Base-by-base conservation (phyloP, 306 rosid genomes). In the Cucumis melo region DNA sequence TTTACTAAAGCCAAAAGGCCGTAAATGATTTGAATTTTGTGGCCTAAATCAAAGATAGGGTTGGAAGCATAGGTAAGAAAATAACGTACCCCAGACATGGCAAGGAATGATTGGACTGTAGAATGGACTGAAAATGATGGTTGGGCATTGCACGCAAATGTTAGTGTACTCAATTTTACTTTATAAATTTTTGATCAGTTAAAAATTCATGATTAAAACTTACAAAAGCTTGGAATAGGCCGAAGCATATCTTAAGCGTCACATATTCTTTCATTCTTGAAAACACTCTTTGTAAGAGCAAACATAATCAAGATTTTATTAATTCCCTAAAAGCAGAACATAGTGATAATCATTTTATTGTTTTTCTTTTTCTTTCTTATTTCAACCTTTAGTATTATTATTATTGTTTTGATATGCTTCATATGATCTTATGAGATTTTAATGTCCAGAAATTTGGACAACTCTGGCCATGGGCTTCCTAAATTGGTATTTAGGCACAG, bases 401-500 rank as follows among this genome's bases (percentile, higher is more conserved):
- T 32, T 32, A 32, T 32, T 32, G 3, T 32, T 38, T 4, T 32
- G 19, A n/a, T 39, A 39, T 10, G 32, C 53, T 38, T 66, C 73
- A 11, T 66, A 48, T 27, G 29, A 27, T 36, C 72, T 3, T 36
- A 3, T 50, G 5, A 13, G 67, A 27, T 56, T 41, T 66, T 56
- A 82, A 34, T 66, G n/a, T 19, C 66, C 72, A 27, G 79, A 81
- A 70, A 86, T 46, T 19, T 73, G 65, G 71, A 83, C 10, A 68
- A 9, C 41, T 44, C 81, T 76, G 1, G 29, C 54, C 14, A 51
- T 23, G 19, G 60, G 61, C 73, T 78, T 81, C 14, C 3, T 51
- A 14, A 41, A 56, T 23, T 60, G 77, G 60, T 34, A 29, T 74
- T 90, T 85, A 0, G 91, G 92, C 54, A 68, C 74, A 12, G 56